Percentiles rank a stretch among this genome's conserved stretches.
These are phyloP conservation scores for Mariannaea elegans DNA, from an alignment of 2,329 filamentous ascomycete genomes.

Conservation along the genomic window DNA sequence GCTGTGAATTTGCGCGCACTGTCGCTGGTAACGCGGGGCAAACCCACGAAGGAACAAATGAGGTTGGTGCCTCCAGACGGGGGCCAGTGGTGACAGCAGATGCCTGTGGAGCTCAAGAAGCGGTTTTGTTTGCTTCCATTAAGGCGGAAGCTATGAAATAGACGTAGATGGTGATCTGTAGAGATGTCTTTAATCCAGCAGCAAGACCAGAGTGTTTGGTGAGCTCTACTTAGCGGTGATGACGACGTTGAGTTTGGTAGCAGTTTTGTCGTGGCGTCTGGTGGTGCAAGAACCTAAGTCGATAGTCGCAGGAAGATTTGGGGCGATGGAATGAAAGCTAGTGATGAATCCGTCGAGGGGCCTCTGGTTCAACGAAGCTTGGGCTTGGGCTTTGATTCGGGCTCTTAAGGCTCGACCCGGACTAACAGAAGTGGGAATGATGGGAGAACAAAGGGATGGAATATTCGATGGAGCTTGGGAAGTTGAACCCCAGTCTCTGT, in stretches of 20 bases:
- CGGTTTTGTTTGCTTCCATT: background rate
- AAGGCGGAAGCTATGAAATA: background rate
- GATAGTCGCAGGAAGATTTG: slow-evolving; percentile 33
- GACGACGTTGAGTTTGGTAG: slow-evolving; percentile 1
- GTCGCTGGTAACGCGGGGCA: slow-evolving; percentile 15
- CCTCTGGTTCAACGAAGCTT: slow-evolving; percentile 7
- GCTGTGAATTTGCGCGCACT: slow-evolving; percentile 5
- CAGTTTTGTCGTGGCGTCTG: slow-evolving; percentile 27
- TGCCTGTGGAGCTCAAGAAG: background rate
- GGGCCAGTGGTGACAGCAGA: background rate
- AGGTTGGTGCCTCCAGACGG: slow-evolving; percentile 5
- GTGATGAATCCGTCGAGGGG: slow-evolving; percentile 21
- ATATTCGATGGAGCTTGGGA: slow-evolving; percentile 20
- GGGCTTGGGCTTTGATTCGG: background rate
- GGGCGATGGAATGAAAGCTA: slow-evolving; percentile 26
- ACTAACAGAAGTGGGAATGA: slow-evolving; percentile 12
- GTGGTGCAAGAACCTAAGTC: slow-evolving; percentile 28
- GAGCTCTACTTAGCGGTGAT: background rate
- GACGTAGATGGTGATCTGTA: background rate
- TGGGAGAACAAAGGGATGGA: slow-evolving; percentile 14
- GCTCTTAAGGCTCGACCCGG: background rate
- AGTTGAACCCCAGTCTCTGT: slow-evolving; percentile 15
- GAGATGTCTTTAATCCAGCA: background rate
- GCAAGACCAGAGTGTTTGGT: background rate
- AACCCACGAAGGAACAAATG: background rate